A percentile compares a stretch with the other conserved stretches of the same genome.
Evolutionary conservation across 768 basidiomycete genomes (phyloP).

Genomic region (Russula virescens): DNA sequence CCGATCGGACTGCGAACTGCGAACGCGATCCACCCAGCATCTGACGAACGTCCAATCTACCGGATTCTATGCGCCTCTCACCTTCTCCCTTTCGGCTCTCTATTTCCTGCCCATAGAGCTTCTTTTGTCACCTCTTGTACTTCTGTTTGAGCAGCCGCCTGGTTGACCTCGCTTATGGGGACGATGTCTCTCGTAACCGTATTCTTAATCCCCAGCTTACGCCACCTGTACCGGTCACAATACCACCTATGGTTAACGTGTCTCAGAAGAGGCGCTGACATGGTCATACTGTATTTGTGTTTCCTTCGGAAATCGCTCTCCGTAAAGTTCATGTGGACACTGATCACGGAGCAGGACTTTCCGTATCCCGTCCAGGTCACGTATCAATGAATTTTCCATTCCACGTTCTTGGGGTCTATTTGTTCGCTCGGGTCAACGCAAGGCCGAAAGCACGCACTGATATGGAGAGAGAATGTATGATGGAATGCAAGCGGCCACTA

Average conservation of each 20-base stretch:
- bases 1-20: neutral
- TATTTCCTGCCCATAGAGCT: neutral
- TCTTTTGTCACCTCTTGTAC: neutral
- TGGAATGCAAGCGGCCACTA: neutral
- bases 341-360: neutral
- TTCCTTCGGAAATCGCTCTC: conserved; percentile 1
- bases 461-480: neutral
- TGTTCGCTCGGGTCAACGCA: no score
- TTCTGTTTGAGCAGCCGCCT: neutral
- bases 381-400: neutral
- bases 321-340: neutral
- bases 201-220: no score
- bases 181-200: neutral
- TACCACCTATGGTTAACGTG: conserved; percentile 8
- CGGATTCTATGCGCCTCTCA: no score
- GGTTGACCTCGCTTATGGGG: neutral
- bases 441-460: neutral
- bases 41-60: neutral
- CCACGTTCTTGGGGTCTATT: neutral
- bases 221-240: neutral
- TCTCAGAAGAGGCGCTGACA: neutral
- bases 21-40: no score
- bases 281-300: neutral
- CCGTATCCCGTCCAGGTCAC: neutral
- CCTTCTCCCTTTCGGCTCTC: neutral